Percentiles rank a stretch among this genome's conserved stretches.
Evolutionary conservation across 345 rosid species (phyloP).

Genomic region (Lumnitzera littorea): DNA sequence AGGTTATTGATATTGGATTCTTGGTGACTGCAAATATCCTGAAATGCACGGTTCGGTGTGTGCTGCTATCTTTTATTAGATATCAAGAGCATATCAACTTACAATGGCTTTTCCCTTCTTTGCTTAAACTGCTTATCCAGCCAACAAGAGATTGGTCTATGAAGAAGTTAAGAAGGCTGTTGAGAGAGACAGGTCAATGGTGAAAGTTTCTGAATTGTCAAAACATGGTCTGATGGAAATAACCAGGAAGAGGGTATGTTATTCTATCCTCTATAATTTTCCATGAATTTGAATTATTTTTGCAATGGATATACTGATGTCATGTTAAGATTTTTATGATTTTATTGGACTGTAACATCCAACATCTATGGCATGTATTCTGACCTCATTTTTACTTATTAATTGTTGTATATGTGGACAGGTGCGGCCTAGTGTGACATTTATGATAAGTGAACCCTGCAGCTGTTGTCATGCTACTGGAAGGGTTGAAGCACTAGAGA

Average conservation of each 20-base stretch:
- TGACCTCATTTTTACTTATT: neutral
- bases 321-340: too few species aligned
- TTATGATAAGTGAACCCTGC: slow-evolving; percentile 96
- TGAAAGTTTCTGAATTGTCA: slow-evolving; percentile 90
- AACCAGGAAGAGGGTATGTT: slow-evolving; percentile 86
- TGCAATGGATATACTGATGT: too few species aligned
- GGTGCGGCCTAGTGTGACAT: slow-evolving; percentile 97
- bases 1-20: too few species aligned
- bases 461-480: slow-evolving; percentile 91
- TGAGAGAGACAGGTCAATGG: slow-evolving; percentile 81
- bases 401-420: slow-evolving; percentile 22
- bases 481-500: slow-evolving; percentile 94
- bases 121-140: slow-evolving; percentile 27
- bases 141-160: slow-evolving; percentile 79
- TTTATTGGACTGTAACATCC: neutral
- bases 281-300: too few species aligned
- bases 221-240: slow-evolving; percentile 98
- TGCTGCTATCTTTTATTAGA: too few species aligned
- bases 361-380: too few species aligned
- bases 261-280: slow-evolving; percentile 1
- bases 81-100: too few species aligned
- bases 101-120: neutral
- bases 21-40: too few species aligned
- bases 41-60: too few species aligned
- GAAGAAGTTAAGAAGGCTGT: slow-evolving; percentile 92